Evolutionary conservation across 2,329 filamentous ascomycete genomes (phyloP).

Genomic region (Claviceps maximensis): DNA sequence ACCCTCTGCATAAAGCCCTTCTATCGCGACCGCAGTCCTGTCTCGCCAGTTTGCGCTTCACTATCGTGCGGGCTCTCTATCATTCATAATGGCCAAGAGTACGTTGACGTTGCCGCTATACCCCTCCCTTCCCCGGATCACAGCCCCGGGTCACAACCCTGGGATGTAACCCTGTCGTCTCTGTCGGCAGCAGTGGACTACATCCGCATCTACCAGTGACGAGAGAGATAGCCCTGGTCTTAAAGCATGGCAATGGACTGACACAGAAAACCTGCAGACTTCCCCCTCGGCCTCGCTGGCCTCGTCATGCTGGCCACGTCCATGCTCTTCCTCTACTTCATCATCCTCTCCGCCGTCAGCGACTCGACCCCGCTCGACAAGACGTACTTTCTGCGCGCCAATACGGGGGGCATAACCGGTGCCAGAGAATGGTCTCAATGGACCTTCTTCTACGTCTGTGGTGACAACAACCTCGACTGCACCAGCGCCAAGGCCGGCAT

Average conservation of each 20-base stretch:
- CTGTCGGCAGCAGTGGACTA: too few relatives aligned
- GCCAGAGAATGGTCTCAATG: slow-evolving; percentile 61
- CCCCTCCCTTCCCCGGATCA: neutral
- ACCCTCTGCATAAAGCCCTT: too few relatives aligned
- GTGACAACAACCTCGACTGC: slow-evolving; percentile 51
- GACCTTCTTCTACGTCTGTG: slow-evolving; percentile 84
- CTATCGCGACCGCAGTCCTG: neutral
- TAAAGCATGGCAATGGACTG: neutral
- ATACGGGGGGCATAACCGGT: slow-evolving; percentile 58
- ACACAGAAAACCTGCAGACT: slow-evolving; percentile 18
- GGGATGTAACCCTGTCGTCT: too few relatives aligned
- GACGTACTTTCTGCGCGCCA: slow-evolving; percentile 76
- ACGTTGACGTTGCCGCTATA: neutral
- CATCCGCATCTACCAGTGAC: too few relatives aligned
- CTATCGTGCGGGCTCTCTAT: neutral
- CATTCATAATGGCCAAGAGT: slow-evolving; percentile 9
- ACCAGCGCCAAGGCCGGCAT: slow-evolving; percentile 46
- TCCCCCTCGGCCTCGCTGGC: slow-evolving; percentile 27
- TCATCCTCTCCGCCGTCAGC: slow-evolving; percentile 43
- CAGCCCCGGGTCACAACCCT: neutral
- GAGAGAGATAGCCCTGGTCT: too few relatives aligned
- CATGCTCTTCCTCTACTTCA: slow-evolving; percentile 43
- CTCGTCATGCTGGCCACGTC: slow-evolving; percentile 37
- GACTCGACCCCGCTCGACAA: slow-evolving; percentile 45
- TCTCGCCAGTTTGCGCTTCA: neutral